These are phyloP conservation scores for Zizania latifolia DNA, from an alignment of 176 grass and related monocot genomes.

Conservation along the genomic window DNA sequence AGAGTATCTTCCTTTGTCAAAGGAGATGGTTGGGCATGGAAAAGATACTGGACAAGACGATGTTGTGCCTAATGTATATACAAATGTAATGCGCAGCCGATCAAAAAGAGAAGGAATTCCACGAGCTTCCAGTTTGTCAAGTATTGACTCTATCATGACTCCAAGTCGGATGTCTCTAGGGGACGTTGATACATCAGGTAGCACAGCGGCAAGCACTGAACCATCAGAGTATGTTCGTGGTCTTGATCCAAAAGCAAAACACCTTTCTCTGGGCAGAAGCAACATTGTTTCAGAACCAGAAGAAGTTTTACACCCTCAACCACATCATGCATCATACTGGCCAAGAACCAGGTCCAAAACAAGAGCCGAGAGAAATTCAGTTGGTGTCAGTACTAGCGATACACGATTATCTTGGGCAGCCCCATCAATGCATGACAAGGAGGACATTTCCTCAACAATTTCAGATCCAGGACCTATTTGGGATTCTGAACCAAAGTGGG, in stretches of 20 bases:
- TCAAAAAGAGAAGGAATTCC: conserved; percentile 84
- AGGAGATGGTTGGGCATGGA: conserved; percentile 39
- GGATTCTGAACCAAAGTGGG: conserved; percentile 85
- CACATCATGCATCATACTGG: conserved; percentile 65
- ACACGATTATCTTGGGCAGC: conserved; percentile 65
- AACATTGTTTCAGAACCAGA: conserved; percentile 95
- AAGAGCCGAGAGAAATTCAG: conserved; percentile 57
- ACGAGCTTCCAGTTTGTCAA: conserved; percentile 86
- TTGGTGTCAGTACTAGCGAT: conserved; percentile 48
- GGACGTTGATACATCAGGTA: conserved; percentile 51
- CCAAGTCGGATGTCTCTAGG: conserved; percentile 60
- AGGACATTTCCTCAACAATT: conserved; percentile 90
- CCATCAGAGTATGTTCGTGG: conserved; percentile 81
- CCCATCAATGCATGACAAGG: conserved; percentile 74
- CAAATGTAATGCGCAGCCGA: conserved; percentile 49
- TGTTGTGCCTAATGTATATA: conserved; percentile 49
- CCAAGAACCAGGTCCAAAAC: conserved; percentile 83
- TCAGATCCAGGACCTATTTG: conserved; percentile 95
- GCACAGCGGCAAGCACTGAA: conserved; percentile 67
- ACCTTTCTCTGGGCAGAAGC: conserved; percentile 70
- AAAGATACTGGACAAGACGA: conserved; percentile 41
- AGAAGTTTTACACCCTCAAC: conserved; percentile 81
- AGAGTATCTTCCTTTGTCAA: conserved; percentile 79
- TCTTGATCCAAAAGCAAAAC: conserved; percentile 80
- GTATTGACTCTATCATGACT: conserved; percentile 96